Evolutionary conservation across 176 grass and related monocot genomes (phyloP), one percentile per base, ranked within the genome.

Genomic region (Cenchrus purpureus): DNA sequence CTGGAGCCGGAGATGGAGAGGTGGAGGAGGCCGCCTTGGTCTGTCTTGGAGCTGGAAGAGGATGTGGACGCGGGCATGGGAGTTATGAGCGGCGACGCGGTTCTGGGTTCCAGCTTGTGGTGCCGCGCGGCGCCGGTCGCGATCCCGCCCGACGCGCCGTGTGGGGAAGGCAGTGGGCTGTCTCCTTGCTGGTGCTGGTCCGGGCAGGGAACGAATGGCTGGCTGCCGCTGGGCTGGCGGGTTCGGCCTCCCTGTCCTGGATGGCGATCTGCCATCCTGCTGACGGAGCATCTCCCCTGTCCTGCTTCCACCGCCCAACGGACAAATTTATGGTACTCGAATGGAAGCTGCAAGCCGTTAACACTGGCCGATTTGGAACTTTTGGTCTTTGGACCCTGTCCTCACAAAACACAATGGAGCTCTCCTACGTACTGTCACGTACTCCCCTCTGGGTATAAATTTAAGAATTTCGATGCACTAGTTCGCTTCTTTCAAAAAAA

Each of bases 31-130:
- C 17, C 0, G 42, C 67, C 68, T 71, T 40, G 37, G 37, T 40
- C 37, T 40, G 37, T 40, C 37, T 40, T 40, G 37, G 37, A 40
- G 37, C 37, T 40, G 37, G 37, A 40, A 40, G 37, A 40, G 37
- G 37, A 40, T 40, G 37, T 40, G 37, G 37, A 40, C 3, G 37
- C 37, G 3, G 54, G 8, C 53, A 12, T 7, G 69, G 69, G 69
- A 64, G 77, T 51, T 79, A 79, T 51, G 43, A 79, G 49, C 49
- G 45, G 2, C 16, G 4, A 67, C 57, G 78, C 73, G 73, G 15
- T 37, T 57, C 31, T 84, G 90, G 74, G 68, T 40, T 10, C 86
- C 83, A 29, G 74, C 54, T 44, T 49, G 67, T 17, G n/a, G 32
- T 1, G 65, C 14, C 1, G 37, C 37, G 37, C 15, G 15, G 4